Conservation (phyloP, 495 filamentous ascomycete genomes). For the Entonaema liquescens region DNA sequence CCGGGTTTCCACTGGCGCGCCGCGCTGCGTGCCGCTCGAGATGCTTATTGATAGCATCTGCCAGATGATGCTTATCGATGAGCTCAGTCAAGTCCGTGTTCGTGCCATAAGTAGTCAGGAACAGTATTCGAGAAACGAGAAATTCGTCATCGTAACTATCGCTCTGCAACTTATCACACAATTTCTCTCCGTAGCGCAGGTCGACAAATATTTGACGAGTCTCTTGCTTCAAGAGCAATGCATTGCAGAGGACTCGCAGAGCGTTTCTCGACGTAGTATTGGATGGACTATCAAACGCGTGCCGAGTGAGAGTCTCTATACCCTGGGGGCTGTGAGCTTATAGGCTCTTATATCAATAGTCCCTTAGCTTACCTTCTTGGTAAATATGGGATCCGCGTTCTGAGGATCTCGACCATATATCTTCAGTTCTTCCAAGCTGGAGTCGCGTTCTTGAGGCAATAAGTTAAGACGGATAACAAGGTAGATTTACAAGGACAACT, state of each 20-base stretch:
- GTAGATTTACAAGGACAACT: slow-evolving; percentile 36
- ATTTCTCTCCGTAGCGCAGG: slow-evolving; percentile 73
- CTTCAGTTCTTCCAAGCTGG: slow-evolving; percentile 76
- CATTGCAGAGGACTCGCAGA: slow-evolving; percentile 86
- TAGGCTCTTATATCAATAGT: neutral
- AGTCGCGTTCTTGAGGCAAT: slow-evolving; percentile 64
- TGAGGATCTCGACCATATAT: slow-evolving; percentile 75
- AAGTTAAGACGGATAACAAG: slow-evolving; percentile 16
- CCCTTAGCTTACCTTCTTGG: slow-evolving; percentile 65
- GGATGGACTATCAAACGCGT: slow-evolving; percentile 73
- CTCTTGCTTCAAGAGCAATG: slow-evolving; percentile 73
- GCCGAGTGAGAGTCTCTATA: slow-evolving; percentile 72
- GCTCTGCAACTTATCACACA: slow-evolving; percentile 76
- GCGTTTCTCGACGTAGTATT: slow-evolving; percentile 75
- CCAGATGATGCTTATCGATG: slow-evolving; percentile 74
- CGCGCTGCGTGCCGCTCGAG: slow-evolving; percentile 68
- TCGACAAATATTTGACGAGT: slow-evolving; percentile 85
- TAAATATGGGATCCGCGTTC: slow-evolving; percentile 82
- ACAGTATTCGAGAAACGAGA: slow-evolving; percentile 80
- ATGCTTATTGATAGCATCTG: slow-evolving; percentile 73
- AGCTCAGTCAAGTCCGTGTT: slow-evolving; percentile 72
- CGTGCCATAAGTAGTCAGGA: slow-evolving; percentile 86
- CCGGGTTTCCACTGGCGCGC: slow-evolving; percentile 38
- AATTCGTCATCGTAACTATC: slow-evolving; percentile 90
- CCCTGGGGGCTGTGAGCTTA: slow-evolving; percentile 62